Percentiles rank a stretch among this genome's conserved stretches.
phyloP scores from a whole-genome alignment of 371 early-diverging fungal species.

The Zancudomyces culisetae region DNA sequence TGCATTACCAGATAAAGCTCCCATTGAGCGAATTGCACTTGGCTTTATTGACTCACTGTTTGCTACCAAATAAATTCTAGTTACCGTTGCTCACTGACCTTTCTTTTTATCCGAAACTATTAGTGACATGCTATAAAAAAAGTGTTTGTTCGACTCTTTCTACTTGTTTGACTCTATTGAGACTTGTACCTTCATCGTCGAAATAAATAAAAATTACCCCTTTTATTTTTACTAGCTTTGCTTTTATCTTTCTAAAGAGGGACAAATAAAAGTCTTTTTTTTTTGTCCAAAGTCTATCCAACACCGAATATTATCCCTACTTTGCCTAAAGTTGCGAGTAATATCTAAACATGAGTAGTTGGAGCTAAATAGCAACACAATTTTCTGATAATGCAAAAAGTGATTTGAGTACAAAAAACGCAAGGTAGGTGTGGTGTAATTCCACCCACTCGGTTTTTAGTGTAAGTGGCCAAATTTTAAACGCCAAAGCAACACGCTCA shows the following conservation, averaged over 20 bases:
- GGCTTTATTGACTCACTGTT: slow-evolving; percentile 75
- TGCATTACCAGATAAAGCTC: slow-evolving; percentile 60
- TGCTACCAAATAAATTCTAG: slow-evolving; percentile 30
- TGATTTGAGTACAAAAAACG: no score
- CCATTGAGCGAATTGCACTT: slow-evolving; percentile 63
- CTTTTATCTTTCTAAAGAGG: neutral
- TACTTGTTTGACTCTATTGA: neutral
- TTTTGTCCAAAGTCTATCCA: no score
- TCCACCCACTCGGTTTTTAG: no score
- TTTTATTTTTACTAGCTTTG: neutral
- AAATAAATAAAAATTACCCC: neutral
- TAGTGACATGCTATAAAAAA: neutral
- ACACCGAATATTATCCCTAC: no score
- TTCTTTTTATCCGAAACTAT: slow-evolving; percentile 1
- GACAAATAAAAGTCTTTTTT: no score
- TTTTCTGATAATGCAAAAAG: no score
- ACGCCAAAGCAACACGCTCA: no score
- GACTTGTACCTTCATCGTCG: neutral
- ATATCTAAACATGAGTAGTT: no score
- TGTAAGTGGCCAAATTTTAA: no score
- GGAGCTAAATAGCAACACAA: no score
- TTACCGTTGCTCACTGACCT: neutral
- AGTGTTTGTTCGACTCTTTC: neutral
- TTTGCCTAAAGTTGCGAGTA: no score
- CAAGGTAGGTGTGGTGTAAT: no score